phyloP scores from a whole-genome alignment of 1,139 yeast species.

The Scheffersomyces insectosa region DNA sequence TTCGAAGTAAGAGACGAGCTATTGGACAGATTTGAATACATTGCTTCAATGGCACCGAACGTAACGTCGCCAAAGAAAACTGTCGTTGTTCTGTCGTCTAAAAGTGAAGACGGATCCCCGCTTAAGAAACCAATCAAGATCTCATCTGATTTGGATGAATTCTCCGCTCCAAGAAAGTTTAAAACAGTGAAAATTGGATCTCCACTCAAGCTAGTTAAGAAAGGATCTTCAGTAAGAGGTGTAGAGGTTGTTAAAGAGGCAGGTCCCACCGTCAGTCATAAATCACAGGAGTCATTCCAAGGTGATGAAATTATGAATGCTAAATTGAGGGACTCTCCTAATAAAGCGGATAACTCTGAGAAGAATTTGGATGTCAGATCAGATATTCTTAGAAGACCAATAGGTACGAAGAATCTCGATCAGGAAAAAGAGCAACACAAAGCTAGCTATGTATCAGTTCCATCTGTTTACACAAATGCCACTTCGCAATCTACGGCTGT shows the following conservation, averaged over 20 bases:
- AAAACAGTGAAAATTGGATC: slow-evolving; percentile 44
- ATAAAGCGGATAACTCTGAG: neutral
- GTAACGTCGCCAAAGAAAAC: neutral
- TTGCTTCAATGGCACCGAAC: neutral
- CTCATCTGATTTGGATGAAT: neutral
- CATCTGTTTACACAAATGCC: slow-evolving; percentile 22
- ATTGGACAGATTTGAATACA: neutral
- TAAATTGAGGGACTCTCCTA: slow-evolving; percentile 23
- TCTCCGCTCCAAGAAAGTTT: slow-evolving; percentile 11
- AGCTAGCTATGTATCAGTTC: slow-evolving; percentile 32
- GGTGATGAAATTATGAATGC: slow-evolving; percentile 23
- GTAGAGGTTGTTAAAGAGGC: slow-evolving; percentile 9
- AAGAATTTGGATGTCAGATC: neutral
- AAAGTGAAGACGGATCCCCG: neutral
- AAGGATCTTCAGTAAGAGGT: slow-evolving; percentile 31
- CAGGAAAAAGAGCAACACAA: slow-evolving; percentile 8
- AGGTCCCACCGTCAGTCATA: neutral
- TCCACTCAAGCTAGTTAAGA: slow-evolving; percentile 37
- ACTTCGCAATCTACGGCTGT: slow-evolving; percentile 12
- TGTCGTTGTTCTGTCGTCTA: neutral
- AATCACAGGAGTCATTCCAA: slow-evolving; percentile 8
- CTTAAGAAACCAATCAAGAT: slow-evolving; percentile 1
- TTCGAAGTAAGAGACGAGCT: neutral
- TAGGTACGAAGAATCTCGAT: neutral
- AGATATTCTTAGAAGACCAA: no score